These are phyloP conservation scores for Dictyostelium purpureum DNA, from an alignment of 78 protist genomes.

Conservation along the genomic window DNA sequence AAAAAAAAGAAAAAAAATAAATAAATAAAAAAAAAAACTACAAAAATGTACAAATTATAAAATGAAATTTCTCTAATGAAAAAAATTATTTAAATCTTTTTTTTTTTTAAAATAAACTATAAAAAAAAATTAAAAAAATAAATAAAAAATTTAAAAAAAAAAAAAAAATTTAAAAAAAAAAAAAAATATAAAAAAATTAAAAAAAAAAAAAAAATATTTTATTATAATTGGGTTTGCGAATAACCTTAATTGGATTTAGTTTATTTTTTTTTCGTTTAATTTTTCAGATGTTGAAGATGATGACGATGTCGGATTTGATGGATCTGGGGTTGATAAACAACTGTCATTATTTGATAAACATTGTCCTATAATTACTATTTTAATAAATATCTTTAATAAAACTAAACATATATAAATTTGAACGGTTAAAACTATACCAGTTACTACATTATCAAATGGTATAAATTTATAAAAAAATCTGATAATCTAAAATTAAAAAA, in stretches of 20 bases:
- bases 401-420: constrained; percentile 41
- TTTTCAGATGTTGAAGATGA: background rate
- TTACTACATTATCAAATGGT: background rate
- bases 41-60: background rate
- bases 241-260: background rate
- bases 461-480: constrained; percentile 24
- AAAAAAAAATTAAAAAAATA: background rate
- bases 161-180: background rate
- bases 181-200: background rate
- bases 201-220: background rate
- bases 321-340: background rate
- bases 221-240: background rate
- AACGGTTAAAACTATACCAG: constrained; percentile 7
- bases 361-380: constrained; percentile 22
- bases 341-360: constrained; percentile 3
- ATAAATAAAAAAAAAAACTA: background rate
- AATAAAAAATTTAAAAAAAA: background rate
- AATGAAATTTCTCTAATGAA: too few species aligned
- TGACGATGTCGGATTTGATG: background rate
- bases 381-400: constrained; percentile 44
- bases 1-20: background rate
- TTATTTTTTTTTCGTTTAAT: background rate
- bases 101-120: background rate
- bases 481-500: background rate
- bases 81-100: background rate